These are phyloP conservation scores for Rhododendron griersonianum DNA, from an alignment of 148 eudicot species.

Conservation along the genomic window DNA sequence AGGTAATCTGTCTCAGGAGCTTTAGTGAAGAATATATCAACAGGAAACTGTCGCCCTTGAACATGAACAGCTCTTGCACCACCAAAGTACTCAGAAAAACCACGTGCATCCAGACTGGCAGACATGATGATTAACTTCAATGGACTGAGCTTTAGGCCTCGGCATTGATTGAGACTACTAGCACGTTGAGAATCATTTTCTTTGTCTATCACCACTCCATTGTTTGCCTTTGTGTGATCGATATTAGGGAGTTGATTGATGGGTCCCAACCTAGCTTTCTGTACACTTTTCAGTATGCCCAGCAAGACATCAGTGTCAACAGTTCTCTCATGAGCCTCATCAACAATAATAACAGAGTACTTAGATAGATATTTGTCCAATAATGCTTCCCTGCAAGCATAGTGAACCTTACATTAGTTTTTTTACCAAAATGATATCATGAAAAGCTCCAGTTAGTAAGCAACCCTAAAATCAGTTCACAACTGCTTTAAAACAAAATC, in stretches of 20 bases:
- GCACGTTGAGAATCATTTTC: slow-evolving; percentile 25
- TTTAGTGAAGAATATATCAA: slow-evolving; percentile 70
- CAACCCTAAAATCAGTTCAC: neutral
- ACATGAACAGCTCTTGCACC: slow-evolving; percentile 92
- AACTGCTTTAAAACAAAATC: neutral
- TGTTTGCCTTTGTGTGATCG: slow-evolving; percentile 26
- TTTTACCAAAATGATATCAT: neutral
- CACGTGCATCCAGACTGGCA: slow-evolving; percentile 90
- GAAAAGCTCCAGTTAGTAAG: neutral
- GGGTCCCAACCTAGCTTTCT: slow-evolving; percentile 57
- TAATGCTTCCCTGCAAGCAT: slow-evolving; percentile 78
- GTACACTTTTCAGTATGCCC: slow-evolving; percentile 81
- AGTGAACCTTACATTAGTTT: slow-evolving; percentile 23
- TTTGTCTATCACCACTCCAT: slow-evolving; percentile 25
- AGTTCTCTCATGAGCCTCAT: slow-evolving; percentile 99
- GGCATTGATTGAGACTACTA: slow-evolving; percentile 32
- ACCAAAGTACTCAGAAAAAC: slow-evolving; percentile 80
- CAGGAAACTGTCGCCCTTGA: slow-evolving; percentile 91
- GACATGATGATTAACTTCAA: slow-evolving; percentile 90
- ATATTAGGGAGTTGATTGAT: slow-evolving; percentile 17
- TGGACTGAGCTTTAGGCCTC: slow-evolving; percentile 46
- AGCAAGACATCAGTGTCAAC: slow-evolving; percentile 95
- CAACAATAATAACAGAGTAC: slow-evolving; percentile 79
- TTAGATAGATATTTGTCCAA: slow-evolving; percentile 82
- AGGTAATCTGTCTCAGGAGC: slow-evolving; percentile 77